These are phyloP conservation scores for Nemophila menziesii DNA, from an alignment of 257 asterid genomes.

Conservation along the genomic window DNA sequence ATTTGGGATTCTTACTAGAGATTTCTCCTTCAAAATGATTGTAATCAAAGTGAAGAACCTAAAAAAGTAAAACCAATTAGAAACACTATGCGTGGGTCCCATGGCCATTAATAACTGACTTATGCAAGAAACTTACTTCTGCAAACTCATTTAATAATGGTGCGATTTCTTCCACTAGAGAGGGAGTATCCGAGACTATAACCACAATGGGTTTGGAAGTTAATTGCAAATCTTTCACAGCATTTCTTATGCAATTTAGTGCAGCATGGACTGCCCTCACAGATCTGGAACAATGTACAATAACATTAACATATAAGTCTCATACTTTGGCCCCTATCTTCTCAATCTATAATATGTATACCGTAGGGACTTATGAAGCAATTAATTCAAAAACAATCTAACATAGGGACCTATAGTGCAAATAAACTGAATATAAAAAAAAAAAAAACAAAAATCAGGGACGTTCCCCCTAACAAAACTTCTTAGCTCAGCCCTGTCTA, in stretches of 20 bases:
- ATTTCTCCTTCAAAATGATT: conserved; percentile 44
- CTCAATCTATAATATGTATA: too few species aligned
- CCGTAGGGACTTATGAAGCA: too few species aligned
- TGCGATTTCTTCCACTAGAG: conserved; percentile 46
- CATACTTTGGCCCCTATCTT: too few species aligned
- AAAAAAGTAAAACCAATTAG: conserved; percentile 15
- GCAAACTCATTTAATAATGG: conserved; percentile 47
- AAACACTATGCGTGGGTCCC: background rate
- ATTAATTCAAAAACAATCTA: background rate
- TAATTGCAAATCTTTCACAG: conserved; percentile 22
- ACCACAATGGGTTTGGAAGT: conserved; percentile 55
- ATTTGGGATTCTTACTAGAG: conserved; percentile 24
- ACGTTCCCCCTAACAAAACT: too few species aligned
- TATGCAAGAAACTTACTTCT: conserved; percentile 36
- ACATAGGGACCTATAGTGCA: background rate
- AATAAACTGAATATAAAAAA: too few species aligned
- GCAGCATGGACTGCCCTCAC: conserved; percentile 75
- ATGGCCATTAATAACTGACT: background rate
- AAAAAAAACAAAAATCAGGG: too few species aligned
- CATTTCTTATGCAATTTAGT: conserved; percentile 45
- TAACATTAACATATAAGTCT: background rate
- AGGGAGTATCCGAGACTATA: conserved; percentile 80
- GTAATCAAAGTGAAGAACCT: conserved; percentile 82
- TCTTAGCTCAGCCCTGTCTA: too few species aligned
- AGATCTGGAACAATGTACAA: conserved; percentile 36